Evolutionary conservation across 2,329 filamentous ascomycete genomes (phyloP), one percentile per base, ranked within the genome.

Genomic region (Zasmidium angulare): DNA sequence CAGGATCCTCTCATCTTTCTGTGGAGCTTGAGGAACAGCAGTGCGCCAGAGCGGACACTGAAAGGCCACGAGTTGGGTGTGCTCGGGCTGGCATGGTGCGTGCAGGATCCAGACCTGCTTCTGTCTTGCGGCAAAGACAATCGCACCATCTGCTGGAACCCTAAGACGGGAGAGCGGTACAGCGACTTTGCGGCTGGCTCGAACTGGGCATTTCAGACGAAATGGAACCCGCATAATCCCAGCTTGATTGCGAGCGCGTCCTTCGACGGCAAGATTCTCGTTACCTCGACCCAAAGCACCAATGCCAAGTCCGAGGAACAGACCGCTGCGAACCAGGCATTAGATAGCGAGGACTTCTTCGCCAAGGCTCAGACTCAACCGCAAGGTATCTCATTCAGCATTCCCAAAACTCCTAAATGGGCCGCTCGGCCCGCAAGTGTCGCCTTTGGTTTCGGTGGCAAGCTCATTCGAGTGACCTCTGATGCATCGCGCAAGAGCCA

Each of bases 121-220:
- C 82, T 99, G 21, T 99, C 95, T 1, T 96, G 89, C 66, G 96
- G 95, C 67, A 98, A 98, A 78, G 95, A 99, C 76, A 98, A 98
- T 73, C 86, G 91, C 68, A 97, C 93, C 1, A 84, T 99, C 61
- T 87, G 95, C 62, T 99, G 96, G 95, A 98, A 98, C 75, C 91
- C 95, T 1, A 90, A 95, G 71, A 96, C 89, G 2, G 93, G 93
- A 55, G 86, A 95, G 72, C 82, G 85, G 12, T 89, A 92, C 64
- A 95, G 96, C 65, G 93, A 98, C 76, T 93, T 98, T 72, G 93
- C 93, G 3, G 91, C 97, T 69, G 93, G 96, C 55, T 97, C 93
- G n/a, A 99, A 98, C 76, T 99, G 95, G 93, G 96, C 93, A 4
- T 99, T 99, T 80, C 88, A 93, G 73, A 96, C 95, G 3, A 86